phyloP scores from a whole-genome alignment of 2,329 filamentous ascomycete genomes.

The Colletotrichum sp. region DNA sequence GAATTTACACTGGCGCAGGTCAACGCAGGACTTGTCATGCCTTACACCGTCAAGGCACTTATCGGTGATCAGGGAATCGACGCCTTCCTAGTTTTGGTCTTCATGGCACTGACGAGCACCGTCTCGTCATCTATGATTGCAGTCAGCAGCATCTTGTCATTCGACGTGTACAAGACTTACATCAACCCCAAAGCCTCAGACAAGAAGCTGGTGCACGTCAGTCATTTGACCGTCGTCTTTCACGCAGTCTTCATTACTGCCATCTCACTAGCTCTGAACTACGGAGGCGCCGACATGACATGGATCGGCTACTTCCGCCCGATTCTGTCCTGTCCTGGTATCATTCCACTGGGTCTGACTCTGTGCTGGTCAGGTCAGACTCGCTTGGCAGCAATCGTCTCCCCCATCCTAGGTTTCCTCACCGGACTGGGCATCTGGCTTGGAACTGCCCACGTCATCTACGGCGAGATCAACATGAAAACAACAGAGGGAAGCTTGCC shows the following conservation, averaged over 20 bases:
- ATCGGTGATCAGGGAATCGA: background rate
- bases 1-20: background rate
- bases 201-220: background rate
- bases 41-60: background rate
- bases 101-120: background rate
- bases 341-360: background rate
- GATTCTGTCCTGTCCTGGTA: background rate
- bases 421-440: background rate
- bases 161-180: background rate
- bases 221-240: background rate
- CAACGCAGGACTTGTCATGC: background rate
- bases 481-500: background rate
- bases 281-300: background rate
- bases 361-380: background rate
- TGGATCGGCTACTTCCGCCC: background rate
- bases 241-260: background rate
- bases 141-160: background rate
- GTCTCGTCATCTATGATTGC: background rate
- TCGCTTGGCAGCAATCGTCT: background rate
- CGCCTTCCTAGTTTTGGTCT: background rate
- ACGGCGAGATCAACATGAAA: background rate
- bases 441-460: background rate
- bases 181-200: background rate
- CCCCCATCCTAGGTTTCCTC: background rate
- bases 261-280: background rate